phyloP scores from a whole-genome alignment of 306 rosid genomes.

The Betula pendula region DNA sequence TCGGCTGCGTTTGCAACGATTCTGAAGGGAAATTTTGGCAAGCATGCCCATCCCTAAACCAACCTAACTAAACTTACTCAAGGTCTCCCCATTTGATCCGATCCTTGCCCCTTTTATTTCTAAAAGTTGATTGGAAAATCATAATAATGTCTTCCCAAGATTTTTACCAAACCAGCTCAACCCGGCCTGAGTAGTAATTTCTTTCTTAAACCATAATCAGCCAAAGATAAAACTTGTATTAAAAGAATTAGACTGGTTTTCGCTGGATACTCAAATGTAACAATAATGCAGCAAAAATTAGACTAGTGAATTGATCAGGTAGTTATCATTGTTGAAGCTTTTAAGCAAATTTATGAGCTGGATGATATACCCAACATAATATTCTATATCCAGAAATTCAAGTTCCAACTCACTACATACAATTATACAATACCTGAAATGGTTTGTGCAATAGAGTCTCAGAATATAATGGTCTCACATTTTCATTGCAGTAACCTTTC shows the following conservation, averaged over 20 bases:
- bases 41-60: background rate
- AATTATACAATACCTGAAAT: slow-evolving; percentile 9
- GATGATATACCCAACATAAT: background rate
- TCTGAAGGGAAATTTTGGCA: background rate
- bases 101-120: background rate
- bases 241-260: no score
- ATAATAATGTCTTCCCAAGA: background rate
- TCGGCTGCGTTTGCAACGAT: background rate
- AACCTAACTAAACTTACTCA: background rate
- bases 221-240: no score
- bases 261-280: background rate
- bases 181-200: background rate
- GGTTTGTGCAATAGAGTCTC: slow-evolving; percentile 1
- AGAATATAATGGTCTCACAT: slow-evolving; percentile 8
- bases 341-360: no score
- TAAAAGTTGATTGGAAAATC: no score
- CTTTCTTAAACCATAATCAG: background rate
- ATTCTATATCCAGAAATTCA: background rate
- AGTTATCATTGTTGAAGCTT: no score
- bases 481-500: background rate
- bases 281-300: no score
- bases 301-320: no score
- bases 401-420: slow-evolving; percentile 14
- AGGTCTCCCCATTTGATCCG: background rate
- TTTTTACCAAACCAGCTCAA: background rate